Evolutionary conservation across 148 eudicot species (phyloP).

Genomic region (Nepenthes gracilis): DNA sequence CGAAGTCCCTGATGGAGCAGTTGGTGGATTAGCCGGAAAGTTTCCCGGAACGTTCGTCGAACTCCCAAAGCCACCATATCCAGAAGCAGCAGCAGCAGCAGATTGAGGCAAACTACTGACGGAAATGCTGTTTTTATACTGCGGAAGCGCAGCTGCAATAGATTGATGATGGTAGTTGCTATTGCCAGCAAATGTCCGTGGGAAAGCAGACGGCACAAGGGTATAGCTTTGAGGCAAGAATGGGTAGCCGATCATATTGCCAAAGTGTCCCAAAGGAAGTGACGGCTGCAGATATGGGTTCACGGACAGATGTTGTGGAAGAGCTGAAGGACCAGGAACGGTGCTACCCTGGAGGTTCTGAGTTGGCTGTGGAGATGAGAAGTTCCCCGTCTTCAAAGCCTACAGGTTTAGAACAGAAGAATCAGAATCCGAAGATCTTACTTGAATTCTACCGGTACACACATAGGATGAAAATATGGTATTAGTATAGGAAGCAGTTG

Average conservation of each 20-base stretch:
- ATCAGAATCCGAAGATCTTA: not conserved
- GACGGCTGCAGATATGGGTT: slow-evolving; percentile 70
- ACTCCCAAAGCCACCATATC: slow-evolving; percentile 77
- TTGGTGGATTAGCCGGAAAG: slow-evolving; percentile 47
- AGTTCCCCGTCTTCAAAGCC: slow-evolving; percentile 52
- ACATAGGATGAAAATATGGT: too few species aligned
- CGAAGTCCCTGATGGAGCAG: slow-evolving; percentile 57
- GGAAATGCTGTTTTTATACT: slow-evolving; percentile 61
- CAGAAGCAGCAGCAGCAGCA: slow-evolving; percentile 63
- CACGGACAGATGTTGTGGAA: slow-evolving; percentile 64
- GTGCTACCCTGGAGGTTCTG: slow-evolving; percentile 43
- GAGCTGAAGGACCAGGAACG: slow-evolving; percentile 52
- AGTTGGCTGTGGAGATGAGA: slow-evolving; percentile 46
- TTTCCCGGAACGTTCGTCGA: slow-evolving; percentile 57
- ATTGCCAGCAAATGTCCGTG: slow-evolving; percentile 73
- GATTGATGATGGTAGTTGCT: slow-evolving; percentile 73
- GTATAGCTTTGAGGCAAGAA: slow-evolving; percentile 67
- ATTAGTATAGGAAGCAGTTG: too few species aligned
- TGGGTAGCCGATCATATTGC: slow-evolving; percentile 72
- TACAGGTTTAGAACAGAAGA: slow-evolving; percentile 10
- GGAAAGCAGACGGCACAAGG: slow-evolving; percentile 77
- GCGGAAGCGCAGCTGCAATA: slow-evolving; percentile 56
- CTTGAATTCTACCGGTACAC: not conserved
- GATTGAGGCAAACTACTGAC: slow-evolving; percentile 74
- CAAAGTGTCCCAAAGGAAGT: slow-evolving; percentile 61